phyloP scores from a whole-genome alignment of 495 filamentous ascomycete species.

The Mycothermus thermophilus region DNA sequence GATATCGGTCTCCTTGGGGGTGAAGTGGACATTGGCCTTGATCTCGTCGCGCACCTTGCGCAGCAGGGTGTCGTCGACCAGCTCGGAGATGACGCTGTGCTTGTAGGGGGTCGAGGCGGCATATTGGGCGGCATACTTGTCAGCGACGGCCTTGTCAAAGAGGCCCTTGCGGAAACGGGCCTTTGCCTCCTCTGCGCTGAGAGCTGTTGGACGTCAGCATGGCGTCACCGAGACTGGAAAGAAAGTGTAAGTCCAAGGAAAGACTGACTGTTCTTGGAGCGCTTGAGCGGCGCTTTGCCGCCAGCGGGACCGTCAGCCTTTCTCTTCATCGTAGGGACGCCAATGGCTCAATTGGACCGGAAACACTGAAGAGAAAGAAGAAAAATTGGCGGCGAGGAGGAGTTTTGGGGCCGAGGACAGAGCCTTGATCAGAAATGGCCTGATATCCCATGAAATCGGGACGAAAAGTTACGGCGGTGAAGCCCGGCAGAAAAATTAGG shows the following conservation, averaged over 20 bases:
- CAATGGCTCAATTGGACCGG: slow-evolving; percentile 12
- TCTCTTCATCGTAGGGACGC: slow-evolving; percentile 31
- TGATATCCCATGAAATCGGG: slow-evolving; percentile 16
- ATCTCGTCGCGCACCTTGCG: slow-evolving; percentile 83
- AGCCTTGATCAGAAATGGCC: slow-evolving; percentile 18
- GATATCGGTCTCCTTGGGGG: slow-evolving; percentile 98
- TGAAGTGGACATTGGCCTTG: slow-evolving; percentile 77
- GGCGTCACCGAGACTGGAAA: slow-evolving; percentile 5
- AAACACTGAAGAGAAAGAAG: background rate
- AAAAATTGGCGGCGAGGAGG: too few species aligned
- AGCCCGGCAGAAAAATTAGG: slow-evolving; percentile 2
- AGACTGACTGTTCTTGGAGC: slow-evolving; percentile 28
- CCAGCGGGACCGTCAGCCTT: slow-evolving; percentile 26
- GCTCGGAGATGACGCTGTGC: slow-evolving; percentile 69
- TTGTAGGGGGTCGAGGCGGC: slow-evolving; percentile 68
- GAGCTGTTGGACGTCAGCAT: slow-evolving; percentile 19
- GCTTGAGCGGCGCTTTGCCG: slow-evolving; percentile 26
- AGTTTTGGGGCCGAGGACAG: too few species aligned
- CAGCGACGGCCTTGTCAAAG: slow-evolving; percentile 52
- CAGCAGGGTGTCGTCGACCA: slow-evolving; percentile 68
- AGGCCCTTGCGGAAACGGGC: slow-evolving; percentile 58
- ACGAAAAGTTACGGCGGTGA: slow-evolving; percentile 9
- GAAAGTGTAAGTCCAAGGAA: slow-evolving; percentile 1
- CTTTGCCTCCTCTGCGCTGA: slow-evolving; percentile 31
- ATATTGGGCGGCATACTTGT: slow-evolving; percentile 57